Base-by-base conservation (phyloP, 192 early-diverging fungal species). In the Irineochytrium annulatum region DNA sequence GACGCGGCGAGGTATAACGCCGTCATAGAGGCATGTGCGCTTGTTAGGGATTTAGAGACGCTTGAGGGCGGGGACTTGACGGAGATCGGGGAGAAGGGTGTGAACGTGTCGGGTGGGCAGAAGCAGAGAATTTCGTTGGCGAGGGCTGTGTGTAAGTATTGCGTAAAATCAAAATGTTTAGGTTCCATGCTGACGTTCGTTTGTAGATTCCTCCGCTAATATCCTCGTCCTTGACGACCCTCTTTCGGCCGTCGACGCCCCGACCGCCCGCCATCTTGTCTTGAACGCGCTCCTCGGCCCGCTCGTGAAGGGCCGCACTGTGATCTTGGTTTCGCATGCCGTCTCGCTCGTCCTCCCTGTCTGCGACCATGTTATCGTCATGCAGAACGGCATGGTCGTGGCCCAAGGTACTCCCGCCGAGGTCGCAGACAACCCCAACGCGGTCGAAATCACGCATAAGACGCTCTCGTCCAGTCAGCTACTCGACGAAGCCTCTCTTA, bases 231-330 rank as follows among this genome's bases (percentile, higher is more conserved):
- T 92, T 31, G 91, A 93, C 53, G 91, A 93, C 55, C 80, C 81
- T 17, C 74, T 93, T 13, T 90, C 87, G 26, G 94, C 94, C 14
- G 93, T 95, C 0, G 95, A 98, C 68, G 86, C 92, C 1, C 94
- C 93, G 51, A 97, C 95, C 1, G 92, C 87, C 24, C 85, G 87
- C 44, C 89, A 91, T 60, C 76, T 98, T 19, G 81, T 90, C 43
- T 77, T 85, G 13, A 63, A 86, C 41, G 92, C 90, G 52, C 70
- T 98, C 57, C 71, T 84, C 13, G 79, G 77, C 17, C 66, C 89
- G 52, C 77, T 98, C 76, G 59, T 59, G 1, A 62, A 62, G 29
- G 80, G 85, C n/a, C 80, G 91, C 16, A 97, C 94, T 0, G 68
- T 85, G 2, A 70, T 98, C 19, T 72, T 98, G 34, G 95, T 95